Base-by-base conservation (phyloP, 2,329 filamentous ascomycete genomes). In the Huntiella bhutanensis region DNA sequence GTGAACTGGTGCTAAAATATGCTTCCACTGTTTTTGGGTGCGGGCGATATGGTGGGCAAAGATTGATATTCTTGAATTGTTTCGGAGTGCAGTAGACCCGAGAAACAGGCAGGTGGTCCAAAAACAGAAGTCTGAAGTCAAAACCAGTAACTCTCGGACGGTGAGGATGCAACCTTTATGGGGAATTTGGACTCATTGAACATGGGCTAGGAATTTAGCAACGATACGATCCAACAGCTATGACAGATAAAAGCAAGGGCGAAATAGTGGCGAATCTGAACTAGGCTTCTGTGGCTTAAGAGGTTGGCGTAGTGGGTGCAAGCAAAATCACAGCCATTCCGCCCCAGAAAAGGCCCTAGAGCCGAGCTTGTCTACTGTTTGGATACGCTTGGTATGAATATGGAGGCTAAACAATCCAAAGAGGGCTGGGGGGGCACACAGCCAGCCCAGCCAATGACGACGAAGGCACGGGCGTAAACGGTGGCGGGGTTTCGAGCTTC, bases 201-300 rank as follows among this genome's bases (percentile, higher is more conserved):
- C 40, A 46, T 36, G 22, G 16, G 43, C 28, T 37, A 33, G 40
- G 34, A 51, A 35, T n/a, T n/a, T 5, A 33, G 12, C 17, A 16
- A 38, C 32, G 4, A 45, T n/a, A 45, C 45, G 45, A 49, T 46
- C 36, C 43, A 44, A 35, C 43, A 40, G 53, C 38, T 38, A 41
- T 42, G 33, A 41, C 17, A 40, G 22, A 37, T 28, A 48, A 33
- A 41, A 45, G 41, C 48, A 39, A 46, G 48, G 48, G 44, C 46
- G 7, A 43, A 46, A 49, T 19, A 39, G 33, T 34, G 32, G 38
- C 22, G 22, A 28, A 28, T 28, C 22, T 28, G 7, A 28, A 28
- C 22, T 28, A 28, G 22, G 22, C 22, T 28, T 5, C 22, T 28
- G 22, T 28, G 22, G 22, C 22, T 28, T 28, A 10, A 28, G 22